Evolutionary conservation across 352 stramenopile species (phyloP), one percentile per base, ranked within the genome.

Genomic region (Phytophthora crassamura): DNA sequence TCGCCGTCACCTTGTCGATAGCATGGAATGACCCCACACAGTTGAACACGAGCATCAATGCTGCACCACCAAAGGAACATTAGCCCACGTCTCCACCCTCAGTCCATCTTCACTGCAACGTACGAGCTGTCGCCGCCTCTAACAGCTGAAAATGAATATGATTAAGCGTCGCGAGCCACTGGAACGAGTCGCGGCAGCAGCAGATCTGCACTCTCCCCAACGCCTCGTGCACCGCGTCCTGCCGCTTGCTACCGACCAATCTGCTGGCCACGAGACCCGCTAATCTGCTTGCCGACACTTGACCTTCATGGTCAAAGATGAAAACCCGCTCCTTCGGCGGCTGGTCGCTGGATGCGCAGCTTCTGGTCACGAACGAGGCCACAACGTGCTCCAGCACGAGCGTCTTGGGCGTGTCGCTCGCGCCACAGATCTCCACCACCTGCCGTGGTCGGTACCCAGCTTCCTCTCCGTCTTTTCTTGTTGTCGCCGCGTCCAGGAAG

Each of bases 151-250:
- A 92, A 47, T 92, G 84, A 28, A 92, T 55, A 22, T 90, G 74
- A 54, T 89, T 92, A 18, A 92, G 68, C 39, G 84, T 90, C 46
- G 84, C 81, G 25, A 92, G 78, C 78, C 80, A 88, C 64, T 92
- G 81, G 58, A 88, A 88, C 47, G 84, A 84, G 66, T 92, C 84
- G 16, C 74, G 72, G 49, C 84, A 92, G 40, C 64, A 64, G 51
- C 74, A 89, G 1, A 75, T 64, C 34, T 78, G 49, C 18, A 89
- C 78, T 16, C 75, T 67, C 12, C 52, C 56, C 40, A 88, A 60
- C 4, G 54, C 62, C 30, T 71, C 56, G 15, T 78, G 33, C 36
- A 68, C 34, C 2, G 48, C 64, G 28, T 65, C 30, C 28, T 72
- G 47, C 25, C 33, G 54, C 39, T 67, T 42, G 15, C 41, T 61